phyloP scores from a whole-genome alignment of 192 early-diverging fungal genomes.

The Jimgerdemannia flammicorona region DNA sequence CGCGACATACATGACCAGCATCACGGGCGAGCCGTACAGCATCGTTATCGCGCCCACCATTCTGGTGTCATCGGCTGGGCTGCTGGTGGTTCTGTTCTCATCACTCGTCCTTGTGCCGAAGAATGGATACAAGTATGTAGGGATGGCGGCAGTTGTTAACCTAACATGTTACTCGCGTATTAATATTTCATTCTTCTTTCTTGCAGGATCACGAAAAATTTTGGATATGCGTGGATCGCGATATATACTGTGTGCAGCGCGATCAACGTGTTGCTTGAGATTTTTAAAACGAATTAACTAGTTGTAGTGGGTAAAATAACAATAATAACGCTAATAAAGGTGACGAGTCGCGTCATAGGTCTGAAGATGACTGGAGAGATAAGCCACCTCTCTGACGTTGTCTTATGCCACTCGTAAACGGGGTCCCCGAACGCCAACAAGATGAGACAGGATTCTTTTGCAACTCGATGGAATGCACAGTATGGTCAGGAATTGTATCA shows the following conservation, averaged over 20 bases:
- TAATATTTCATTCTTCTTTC: not conserved
- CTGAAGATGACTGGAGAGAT: no score
- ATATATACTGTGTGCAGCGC: not conserved
- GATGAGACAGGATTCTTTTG: not conserved
- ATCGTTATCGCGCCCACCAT: constrained; percentile 64
- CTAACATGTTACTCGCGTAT: not conserved
- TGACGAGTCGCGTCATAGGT: no score
- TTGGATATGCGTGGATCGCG: not conserved
- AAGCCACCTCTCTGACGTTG: no score
- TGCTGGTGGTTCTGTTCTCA: constrained; percentile 57
- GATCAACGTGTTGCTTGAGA: not conserved
- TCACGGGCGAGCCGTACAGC: constrained; percentile 43
- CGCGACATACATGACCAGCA: constrained; percentile 54
- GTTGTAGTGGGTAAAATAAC: no score
- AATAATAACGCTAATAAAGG: no score
- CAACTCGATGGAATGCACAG: not conserved
- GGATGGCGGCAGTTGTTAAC: no score
- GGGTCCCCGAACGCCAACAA: not conserved
- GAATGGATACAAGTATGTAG: constrained; percentile 40
- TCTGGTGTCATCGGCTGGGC: constrained; percentile 62
- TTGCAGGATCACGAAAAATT: not conserved
- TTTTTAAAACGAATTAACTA: not conserved
- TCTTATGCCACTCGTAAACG: not conserved
- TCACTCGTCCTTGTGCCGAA: constrained; percentile 58
- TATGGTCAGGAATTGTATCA: no score